Percentiles rank a stretch among this genome's conserved stretches.
Evolutionary conservation across 225 moss, liverwort and hornwort genomes (phyloP).

Genomic region (Asterella californica): DNA sequence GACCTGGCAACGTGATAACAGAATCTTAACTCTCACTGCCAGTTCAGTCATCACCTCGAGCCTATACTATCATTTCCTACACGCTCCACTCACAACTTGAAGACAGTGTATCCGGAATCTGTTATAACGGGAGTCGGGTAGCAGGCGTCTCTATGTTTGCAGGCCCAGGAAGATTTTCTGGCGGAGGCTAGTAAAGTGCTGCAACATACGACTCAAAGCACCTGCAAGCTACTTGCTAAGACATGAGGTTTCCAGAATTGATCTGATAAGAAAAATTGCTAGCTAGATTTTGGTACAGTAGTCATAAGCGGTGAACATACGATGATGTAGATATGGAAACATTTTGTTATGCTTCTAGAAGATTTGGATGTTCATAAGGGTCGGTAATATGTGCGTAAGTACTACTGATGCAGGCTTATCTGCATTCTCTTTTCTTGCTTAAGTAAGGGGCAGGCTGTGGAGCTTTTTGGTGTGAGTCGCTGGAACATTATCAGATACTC

Average conservation of each 20-base stretch:
- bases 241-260: not conserved
- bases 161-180: constrained; percentile 58
- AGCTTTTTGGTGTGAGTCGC: not conserved
- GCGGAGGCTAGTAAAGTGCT: constrained; percentile 47
- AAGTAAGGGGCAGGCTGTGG: not conserved
- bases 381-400: not conserved
- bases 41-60: not conserved
- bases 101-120: not conserved
- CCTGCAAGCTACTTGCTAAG: constrained; percentile 38
- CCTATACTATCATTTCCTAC: not conserved
- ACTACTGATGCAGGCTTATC: no score
- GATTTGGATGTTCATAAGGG: not conserved
- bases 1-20: not conserved
- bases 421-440: not conserved
- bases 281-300: no score
- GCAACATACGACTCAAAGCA: constrained; percentile 46
- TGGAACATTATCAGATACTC: not conserved
- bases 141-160: constrained; percentile 59
- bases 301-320: not conserved
- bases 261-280: not conserved
- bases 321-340: not conserved
- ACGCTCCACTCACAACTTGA: not conserved
- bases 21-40: not conserved
- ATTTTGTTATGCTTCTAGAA: not conserved
- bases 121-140: constrained; percentile 1